These are phyloP conservation scores for Alisma plantagoaquatica DNA, from an alignment of 106 monocot genomes.

Conservation along the genomic window DNA sequence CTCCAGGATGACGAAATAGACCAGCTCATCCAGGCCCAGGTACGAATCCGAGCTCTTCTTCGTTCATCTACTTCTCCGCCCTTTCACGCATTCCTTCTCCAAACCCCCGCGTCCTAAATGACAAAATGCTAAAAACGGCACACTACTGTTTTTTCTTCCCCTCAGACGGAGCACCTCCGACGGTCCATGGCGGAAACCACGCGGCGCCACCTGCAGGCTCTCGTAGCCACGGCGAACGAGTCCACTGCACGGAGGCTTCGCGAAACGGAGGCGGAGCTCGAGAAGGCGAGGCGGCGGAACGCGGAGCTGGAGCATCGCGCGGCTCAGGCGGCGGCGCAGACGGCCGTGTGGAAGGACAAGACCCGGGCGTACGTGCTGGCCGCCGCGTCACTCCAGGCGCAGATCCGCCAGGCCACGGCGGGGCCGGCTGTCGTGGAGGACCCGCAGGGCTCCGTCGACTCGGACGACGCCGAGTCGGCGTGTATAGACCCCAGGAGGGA, in stretches of 20 bases:
- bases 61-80: too few species aligned
- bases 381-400: constrained; percentile 41
- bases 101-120: too few species aligned
- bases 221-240: constrained; percentile 35
- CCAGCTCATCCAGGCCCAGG: too few species aligned
- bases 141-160: too few species aligned
- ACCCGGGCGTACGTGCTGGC: constrained; percentile 40
- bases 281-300: constrained; percentile 21
- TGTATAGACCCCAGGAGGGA: constrained; percentile 37
- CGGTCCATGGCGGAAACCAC: constrained; percentile 28
- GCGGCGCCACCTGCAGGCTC: constrained; percentile 28
- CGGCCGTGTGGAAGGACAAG: constrained; percentile 53
- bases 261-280: constrained; percentile 49
- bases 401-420: constrained; percentile 43
- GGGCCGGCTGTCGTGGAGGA: not conserved
- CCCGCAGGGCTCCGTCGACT: not conserved
- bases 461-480: constrained; percentile 47
- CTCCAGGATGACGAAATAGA: too few species aligned
- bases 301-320: constrained; percentile 54
- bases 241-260: constrained; percentile 22
- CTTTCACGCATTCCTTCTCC: too few species aligned
- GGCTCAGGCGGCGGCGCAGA: constrained; percentile 28
- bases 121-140: too few species aligned
- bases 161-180: constrained; percentile 57
- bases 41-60: too few species aligned